Base-by-base conservation (phyloP, 148 eudicot genomes). In the Spergularia marina region DNA sequence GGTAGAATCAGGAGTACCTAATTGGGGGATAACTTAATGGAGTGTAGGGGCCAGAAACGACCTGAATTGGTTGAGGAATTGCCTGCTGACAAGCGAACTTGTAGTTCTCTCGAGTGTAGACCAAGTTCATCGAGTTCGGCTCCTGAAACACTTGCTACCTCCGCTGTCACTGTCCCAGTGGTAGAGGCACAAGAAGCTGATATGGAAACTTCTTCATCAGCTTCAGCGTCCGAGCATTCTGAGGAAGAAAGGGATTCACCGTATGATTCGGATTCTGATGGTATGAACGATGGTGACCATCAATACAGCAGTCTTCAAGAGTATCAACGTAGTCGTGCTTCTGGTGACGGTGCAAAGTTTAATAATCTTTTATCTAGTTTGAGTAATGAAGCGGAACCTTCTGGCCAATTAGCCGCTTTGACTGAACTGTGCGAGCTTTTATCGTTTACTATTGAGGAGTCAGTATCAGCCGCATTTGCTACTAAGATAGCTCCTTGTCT, bases 1-100 rank as follows among this genome's bases (percentile, higher is more conserved):
- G 41, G 76, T 55, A 59, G 65, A 63, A 21, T 69, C 59, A 36
- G 12, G 55, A 63, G 20, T 21, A 23, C 20, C 71, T 64, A 65
- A 81, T 30, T 81, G 83, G 80, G 17, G 59, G 81, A 66, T 53
- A 77, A 58, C 56, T 59, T 67, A 75, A 90, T 86, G 92, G 98
- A 82, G 41, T 89, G 83, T 85, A 87, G 96, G 78, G 91, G 96
- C 30, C 98, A 92, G 16, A 92, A 92, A 76, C 83, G 98, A 79
- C 68, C 85, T 5, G 97, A 90, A 65, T 68, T 67, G 10, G 79
- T 74, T 69, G 97, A 90, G 18, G 91, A 80, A 63, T 34, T 92
- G 83, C 97, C 96, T 3, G 91, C 92, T 3, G 98, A 95, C 77
- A 95, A 95, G 81, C 80, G 98, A 44, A 85, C 91, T 7, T 94